Percentiles rank a stretch among this genome's conserved stretches.
These are phyloP conservation scores for Phaeosphaeriaceae sp. DNA, from an alignment of 2,329 filamentous ascomycete species.

Conservation along the genomic window DNA sequence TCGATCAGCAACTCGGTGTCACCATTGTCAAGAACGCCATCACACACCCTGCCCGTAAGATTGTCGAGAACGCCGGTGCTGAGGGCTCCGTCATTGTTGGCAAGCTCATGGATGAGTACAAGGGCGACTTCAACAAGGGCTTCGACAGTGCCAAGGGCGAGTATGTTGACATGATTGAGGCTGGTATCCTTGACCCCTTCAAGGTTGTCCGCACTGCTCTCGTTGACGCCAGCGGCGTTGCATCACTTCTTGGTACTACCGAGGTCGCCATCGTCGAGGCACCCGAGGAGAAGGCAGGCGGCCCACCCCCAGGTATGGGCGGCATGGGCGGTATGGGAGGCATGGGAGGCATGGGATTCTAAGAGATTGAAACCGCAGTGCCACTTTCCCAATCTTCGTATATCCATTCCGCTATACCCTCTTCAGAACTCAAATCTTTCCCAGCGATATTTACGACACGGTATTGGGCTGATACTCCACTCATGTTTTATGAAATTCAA, in stretches of 20 bases:
- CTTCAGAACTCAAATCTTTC: constrained; percentile 39
- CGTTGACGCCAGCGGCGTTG: constrained; percentile 92
- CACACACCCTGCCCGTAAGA: constrained; percentile 89
- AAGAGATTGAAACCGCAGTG: constrained; percentile 41
- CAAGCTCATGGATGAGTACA: constrained; percentile 96
- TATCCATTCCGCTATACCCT: constrained; percentile 42
- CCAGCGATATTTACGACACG: constrained; percentile 43
- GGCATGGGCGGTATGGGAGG: constrained; percentile 68
- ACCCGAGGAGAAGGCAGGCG: constrained; percentile 79
- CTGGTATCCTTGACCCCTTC: constrained; percentile 97
- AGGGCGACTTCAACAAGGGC: constrained; percentile 93
- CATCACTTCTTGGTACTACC: constrained; percentile 94
- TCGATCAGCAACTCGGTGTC: constrained; percentile 98
- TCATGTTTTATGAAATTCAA: constrained; percentile 41
- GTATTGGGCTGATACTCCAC: constrained; percentile 46
- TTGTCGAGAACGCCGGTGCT: constrained; percentile 96
- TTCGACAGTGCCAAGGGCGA: constrained; percentile 96
- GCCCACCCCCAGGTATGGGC: constrained; percentile 54
- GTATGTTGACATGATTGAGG: constrained; percentile 97
- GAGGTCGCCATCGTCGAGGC: constrained; percentile 98
- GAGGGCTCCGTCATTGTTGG: constrained; percentile 97
- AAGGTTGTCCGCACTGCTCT: constrained; percentile 99
- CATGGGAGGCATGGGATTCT: constrained; percentile 59
- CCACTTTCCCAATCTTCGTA: constrained; percentile 37
- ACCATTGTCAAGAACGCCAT: constrained; percentile 98